Conservation (phyloP, 345 rosid species). For the Sapria himalayana region DNA sequence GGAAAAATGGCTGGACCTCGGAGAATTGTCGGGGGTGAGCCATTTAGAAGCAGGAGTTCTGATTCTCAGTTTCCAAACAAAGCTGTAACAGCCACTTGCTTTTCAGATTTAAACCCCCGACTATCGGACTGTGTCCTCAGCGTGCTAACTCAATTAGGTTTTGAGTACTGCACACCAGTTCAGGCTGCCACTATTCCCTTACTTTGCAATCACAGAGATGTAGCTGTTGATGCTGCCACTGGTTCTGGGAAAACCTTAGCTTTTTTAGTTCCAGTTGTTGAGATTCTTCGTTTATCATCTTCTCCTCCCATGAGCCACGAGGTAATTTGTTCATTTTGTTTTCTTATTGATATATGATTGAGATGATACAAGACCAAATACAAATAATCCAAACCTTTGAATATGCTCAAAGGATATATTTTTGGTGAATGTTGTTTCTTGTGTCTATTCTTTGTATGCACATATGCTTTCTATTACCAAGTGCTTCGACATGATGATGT, state of each 20-base stretch:
- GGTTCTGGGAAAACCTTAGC: constrained; percentile 93
- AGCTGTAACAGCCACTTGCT: constrained; percentile 53
- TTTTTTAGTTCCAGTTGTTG: constrained; percentile 56
- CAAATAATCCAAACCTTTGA: no score
- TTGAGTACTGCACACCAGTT: constrained; percentile 85
- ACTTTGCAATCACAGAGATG: constrained; percentile 73
- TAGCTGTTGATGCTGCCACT: constrained; percentile 86
- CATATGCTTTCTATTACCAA: no score
- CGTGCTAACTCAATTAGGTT: constrained; percentile 30
- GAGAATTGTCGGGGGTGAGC: no score
- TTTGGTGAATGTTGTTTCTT: no score
- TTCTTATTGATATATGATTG: not conserved
- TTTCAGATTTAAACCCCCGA: constrained; percentile 59
- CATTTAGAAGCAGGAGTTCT: no score
- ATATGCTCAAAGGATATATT: no score
- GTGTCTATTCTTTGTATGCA: no score
- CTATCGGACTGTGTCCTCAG: constrained; percentile 39
- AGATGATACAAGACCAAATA: no score
- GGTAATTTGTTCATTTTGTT: constrained; percentile 13
- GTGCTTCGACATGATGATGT: no score
- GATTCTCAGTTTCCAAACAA: constrained; percentile 21
- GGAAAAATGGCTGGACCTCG: no score
- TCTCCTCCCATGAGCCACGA: constrained; percentile 53
- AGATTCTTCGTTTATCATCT: constrained; percentile 47
- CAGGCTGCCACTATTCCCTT: constrained; percentile 78